Percentiles rank a stretch among this genome's conserved stretches.
Conservation (phyloP, 495 filamentous ascomycete genomes). For the Chaetomium cochliodes region DNA sequence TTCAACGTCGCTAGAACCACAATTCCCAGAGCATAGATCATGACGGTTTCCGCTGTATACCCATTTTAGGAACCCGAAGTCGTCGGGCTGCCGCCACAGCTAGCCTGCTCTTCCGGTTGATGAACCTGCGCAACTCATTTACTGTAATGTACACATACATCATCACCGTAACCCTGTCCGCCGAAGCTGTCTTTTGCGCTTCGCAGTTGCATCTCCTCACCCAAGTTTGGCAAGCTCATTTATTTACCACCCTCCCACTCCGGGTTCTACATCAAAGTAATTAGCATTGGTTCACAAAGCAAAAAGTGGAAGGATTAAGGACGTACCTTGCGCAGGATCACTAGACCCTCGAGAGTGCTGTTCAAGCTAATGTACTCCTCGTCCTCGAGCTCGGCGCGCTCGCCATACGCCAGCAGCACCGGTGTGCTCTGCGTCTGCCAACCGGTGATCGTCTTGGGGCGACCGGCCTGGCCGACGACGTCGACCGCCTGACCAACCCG, state of each 20-base stretch:
- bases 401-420: conserved; percentile 86
- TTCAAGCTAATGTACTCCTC: conserved; percentile 92
- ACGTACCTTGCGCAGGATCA: conserved; percentile 91
- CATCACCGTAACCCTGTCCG: background rate
- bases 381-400: conserved; percentile 94
- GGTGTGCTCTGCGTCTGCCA: conserved; percentile 99
- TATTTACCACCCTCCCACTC: conserved; percentile 50
- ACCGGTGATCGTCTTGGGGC: conserved; percentile 97
- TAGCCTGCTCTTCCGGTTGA: background rate
- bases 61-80: conserved; percentile 15
- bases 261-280: conserved; percentile 40
- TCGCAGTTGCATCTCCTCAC: background rate
- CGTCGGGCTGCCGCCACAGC: background rate
- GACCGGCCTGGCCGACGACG: conserved; percentile 93
- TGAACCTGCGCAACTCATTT: conserved; percentile 7
- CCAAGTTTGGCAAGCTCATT: background rate
- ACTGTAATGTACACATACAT: conserved; percentile 26
- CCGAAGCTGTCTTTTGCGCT: background rate
- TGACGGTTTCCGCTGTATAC: conserved; percentile 3
- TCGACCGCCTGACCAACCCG: conserved; percentile 97
- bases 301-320: background rate
- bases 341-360: conserved; percentile 88
- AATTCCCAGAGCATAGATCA: background rate
- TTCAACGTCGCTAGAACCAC: background rate
- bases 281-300: conserved; percentile 22